Base-by-base conservation (phyloP, 805 yeast species). In the Candida oleophila region DNA sequence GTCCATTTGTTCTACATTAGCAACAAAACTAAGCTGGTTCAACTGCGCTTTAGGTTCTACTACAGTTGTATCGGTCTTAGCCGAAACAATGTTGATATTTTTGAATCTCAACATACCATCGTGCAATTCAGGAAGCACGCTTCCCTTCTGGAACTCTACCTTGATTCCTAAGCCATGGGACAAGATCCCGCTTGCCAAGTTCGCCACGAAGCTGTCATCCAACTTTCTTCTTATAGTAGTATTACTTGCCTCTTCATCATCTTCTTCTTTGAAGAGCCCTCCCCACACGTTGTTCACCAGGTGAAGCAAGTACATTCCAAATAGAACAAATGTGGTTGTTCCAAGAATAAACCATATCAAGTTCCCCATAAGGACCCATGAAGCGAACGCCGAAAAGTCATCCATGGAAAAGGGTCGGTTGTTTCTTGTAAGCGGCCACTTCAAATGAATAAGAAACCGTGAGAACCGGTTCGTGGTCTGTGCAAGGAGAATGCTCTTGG, bases 291-390 rank as follows among this genome's bases (percentile, higher is more conserved):
- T 61, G 37, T 69, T 73, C 43, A 62, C 58, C 9, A 66, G 52
- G 51, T 79, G 73, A 3, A 76, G 59, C 1, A 74, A 53, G 54
- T 78, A 77, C 56, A 80, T 66, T 4, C 73, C 50, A 28, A 71
- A 65, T 33, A 81, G 73, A 7, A 73, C 73, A 55, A 79, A 80
- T 1, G 83, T 80, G 7, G 85, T 80, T 2, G 85, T 80, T 3
- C 84, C 84, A 45, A 80, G 62, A 12, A 78, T 57, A 15, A 80
- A 65, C 82, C 82, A 79, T 33, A 80, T 57, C 18, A 78, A 61
- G 53, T 79, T 76, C 0, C 83, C 84, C 81, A 80, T 76, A 25
- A 80, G 68, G 11, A 78, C 59, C 82, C 82, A 80, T 3, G 83
- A 78, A 8, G 75, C 65, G 54, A 80, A 76, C 1, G 85, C 83